phyloP scores from a whole-genome alignment of 192 early-diverging fungal species.

The Linnemannia hyalina region DNA sequence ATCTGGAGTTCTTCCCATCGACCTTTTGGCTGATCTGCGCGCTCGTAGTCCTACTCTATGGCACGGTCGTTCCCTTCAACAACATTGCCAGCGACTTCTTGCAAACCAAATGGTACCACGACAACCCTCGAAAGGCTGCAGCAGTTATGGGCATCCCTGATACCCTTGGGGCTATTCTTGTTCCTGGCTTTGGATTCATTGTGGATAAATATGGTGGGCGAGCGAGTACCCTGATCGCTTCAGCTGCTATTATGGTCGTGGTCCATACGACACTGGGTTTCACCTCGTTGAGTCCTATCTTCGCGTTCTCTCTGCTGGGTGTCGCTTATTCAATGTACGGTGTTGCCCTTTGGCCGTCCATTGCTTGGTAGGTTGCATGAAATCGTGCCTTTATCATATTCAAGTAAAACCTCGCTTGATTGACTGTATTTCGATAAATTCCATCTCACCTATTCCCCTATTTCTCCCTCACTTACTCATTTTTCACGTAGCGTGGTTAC shows the following conservation, averaged over 20 bases:
- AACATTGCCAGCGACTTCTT: constrained; percentile 75
- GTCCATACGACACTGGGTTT: constrained; percentile 65
- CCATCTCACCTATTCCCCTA: too few species aligned
- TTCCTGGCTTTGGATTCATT: constrained; percentile 67
- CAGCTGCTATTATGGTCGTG: constrained; percentile 58
- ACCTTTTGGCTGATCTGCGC: constrained; percentile 44
- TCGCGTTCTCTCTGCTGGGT: constrained; percentile 66
- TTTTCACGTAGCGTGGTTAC: constrained; percentile 58
- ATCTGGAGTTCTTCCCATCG: constrained; percentile 31
- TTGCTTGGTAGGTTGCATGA: constrained; percentile 56
- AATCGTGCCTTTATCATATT: background rate
- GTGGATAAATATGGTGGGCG: constrained; percentile 70
- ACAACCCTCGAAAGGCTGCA: constrained; percentile 67
- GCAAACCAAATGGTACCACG: constrained; percentile 73
- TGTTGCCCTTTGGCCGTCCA: constrained; percentile 74
- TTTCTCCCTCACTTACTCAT: background rate
- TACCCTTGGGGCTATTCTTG: constrained; percentile 66
- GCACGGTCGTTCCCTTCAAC: constrained; percentile 73
- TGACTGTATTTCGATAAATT: background rate
- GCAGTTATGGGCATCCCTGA: constrained; percentile 78
- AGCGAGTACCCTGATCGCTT: constrained; percentile 57
- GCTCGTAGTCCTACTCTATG: constrained; percentile 66
- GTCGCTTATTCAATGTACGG: constrained; percentile 70
- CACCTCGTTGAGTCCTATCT: constrained; percentile 61
- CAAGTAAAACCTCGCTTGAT: background rate